Conservation (phyloP, 2,329 filamentous ascomycete genomes). For the Fusarium globosum region DNA sequence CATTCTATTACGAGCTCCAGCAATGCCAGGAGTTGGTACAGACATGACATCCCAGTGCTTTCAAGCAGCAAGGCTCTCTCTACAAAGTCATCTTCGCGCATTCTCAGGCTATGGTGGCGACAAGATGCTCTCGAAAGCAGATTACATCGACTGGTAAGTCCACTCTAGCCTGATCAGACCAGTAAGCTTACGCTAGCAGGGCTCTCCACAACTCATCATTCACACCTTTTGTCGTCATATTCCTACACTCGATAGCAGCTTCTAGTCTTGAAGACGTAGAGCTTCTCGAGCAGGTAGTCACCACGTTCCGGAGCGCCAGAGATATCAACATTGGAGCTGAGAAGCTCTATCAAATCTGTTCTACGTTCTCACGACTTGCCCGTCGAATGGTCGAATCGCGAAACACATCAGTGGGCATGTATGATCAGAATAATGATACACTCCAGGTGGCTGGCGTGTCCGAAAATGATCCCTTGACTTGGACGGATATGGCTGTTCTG, state of each 20-base stretch:
- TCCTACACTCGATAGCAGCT: conserved; percentile 29
- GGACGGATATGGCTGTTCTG: not conserved
- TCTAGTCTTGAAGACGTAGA: conserved; percentile 15
- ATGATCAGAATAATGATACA: conserved; percentile 27
- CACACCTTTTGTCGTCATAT: conserved; percentile 36
- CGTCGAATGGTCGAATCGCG: conserved; percentile 32
- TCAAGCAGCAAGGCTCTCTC: conserved; percentile 22
- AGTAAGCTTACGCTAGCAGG: conserved; percentile 20
- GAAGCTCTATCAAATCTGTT: conserved; percentile 32
- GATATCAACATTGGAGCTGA: conserved; percentile 25
- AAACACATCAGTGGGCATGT: conserved; percentile 31
- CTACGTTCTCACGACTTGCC: conserved; percentile 25
- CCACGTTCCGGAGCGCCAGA: conserved; percentile 20
- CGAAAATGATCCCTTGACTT: conserved; percentile 4
- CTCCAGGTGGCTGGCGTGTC: conserved; percentile 29
- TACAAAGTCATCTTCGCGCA: conserved; percentile 27
- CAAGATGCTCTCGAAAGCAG: conserved; percentile 23
- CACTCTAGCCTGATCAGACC: too few relatives aligned
- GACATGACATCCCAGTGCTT: conserved; percentile 33
- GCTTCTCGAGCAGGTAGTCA: conserved; percentile 27
- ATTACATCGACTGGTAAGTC: conserved; percentile 38
- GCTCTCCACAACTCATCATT: conserved; percentile 38
- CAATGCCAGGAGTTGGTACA: conserved; percentile 4
- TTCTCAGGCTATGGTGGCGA: conserved; percentile 26
- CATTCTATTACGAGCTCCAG: conserved; percentile 25